A percentile compares a stretch with the other conserved stretches of the same genome.
phyloP scores from a whole-genome alignment of 768 basidiomycete genomes.

The Strobilomyces dryophilus region DNA sequence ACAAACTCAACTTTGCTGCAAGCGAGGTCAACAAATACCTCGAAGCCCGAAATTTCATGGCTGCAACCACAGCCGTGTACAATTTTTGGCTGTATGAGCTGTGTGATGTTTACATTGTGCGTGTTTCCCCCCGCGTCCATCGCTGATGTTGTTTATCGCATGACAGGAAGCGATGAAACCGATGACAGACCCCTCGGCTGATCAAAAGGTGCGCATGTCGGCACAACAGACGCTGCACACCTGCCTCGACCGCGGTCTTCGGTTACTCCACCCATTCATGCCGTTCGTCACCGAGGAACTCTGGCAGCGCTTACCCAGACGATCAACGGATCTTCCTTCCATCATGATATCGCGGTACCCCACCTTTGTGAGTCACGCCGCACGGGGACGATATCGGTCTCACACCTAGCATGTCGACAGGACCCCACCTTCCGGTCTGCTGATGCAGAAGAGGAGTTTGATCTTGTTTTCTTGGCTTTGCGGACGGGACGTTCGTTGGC shows the following conservation, averaged over 20 bases:
- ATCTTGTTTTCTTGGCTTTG: constrained; percentile 76
- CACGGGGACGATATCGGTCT: background rate
- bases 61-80: constrained; percentile 77
- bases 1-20: constrained; percentile 85
- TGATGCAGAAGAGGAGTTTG: constrained; percentile 80
- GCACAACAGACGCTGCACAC: constrained; percentile 96
- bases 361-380: constrained; percentile 51
- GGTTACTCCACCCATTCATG: constrained; percentile 96
- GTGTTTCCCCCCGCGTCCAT: constrained; percentile 23
- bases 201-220: constrained; percentile 61
- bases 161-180: constrained; percentile 96
- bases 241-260: constrained; percentile 86
- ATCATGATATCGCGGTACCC: constrained; percentile 92
- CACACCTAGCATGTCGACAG: constrained; percentile 32
- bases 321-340: constrained; percentile 75
- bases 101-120: constrained; percentile 97
- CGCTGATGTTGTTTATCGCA: background rate
- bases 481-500: constrained; percentile 48
- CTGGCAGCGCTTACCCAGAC: constrained; percentile 92
- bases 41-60: constrained; percentile 86
- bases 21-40: constrained; percentile 72
- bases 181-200: constrained; percentile 80
- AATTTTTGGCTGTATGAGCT: constrained; percentile 98
- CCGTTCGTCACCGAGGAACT: constrained; percentile 98
- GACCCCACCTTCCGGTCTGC: constrained; percentile 57